phyloP scores from a whole-genome alignment of 2,329 filamentous ascomycete genomes.

The Ploettnerulaceae sp. region DNA sequence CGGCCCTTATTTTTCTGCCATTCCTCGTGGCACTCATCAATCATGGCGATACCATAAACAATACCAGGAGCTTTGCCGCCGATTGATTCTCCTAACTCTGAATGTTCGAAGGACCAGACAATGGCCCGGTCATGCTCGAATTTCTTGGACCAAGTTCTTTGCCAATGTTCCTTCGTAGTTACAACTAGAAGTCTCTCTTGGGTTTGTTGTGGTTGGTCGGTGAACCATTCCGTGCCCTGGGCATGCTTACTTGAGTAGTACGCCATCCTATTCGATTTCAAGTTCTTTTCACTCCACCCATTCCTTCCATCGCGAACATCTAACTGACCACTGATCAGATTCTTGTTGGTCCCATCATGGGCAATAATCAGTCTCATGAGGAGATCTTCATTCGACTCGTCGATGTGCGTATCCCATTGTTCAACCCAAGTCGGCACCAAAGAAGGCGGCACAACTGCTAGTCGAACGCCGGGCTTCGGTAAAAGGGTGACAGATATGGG shows the following conservation, averaged over 20 bases:
- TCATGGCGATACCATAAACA: conserved; percentile 25
- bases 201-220: background rate
- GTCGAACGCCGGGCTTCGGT: conserved; percentile 17
- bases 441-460: conserved; percentile 19
- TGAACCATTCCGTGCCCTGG: background rate
- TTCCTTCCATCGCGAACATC: conserved; percentile 8
- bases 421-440: conserved; percentile 17
- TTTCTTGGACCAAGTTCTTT: conserved; percentile 10
- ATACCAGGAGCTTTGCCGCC: conserved; percentile 9
- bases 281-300: background rate
- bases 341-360: conserved; percentile 5
- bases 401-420: conserved; percentile 21
- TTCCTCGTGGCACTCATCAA: conserved; percentile 25
- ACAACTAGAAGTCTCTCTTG: conserved; percentile 22
- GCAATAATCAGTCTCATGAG: conserved; percentile 18
- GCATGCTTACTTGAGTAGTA: background rate
- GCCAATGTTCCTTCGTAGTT: conserved; percentile 9
- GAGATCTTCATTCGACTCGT: conserved; percentile 3
- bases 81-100: background rate
- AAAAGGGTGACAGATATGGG: conserved; percentile 7
- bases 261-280: background rate
- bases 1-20: conserved; percentile 13
- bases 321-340: background rate
- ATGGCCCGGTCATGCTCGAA: conserved; percentile 10
- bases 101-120: background rate